These are phyloP conservation scores for Candida sanyiensis DNA, from an alignment of 805 yeast species.

Conservation along the genomic window DNA sequence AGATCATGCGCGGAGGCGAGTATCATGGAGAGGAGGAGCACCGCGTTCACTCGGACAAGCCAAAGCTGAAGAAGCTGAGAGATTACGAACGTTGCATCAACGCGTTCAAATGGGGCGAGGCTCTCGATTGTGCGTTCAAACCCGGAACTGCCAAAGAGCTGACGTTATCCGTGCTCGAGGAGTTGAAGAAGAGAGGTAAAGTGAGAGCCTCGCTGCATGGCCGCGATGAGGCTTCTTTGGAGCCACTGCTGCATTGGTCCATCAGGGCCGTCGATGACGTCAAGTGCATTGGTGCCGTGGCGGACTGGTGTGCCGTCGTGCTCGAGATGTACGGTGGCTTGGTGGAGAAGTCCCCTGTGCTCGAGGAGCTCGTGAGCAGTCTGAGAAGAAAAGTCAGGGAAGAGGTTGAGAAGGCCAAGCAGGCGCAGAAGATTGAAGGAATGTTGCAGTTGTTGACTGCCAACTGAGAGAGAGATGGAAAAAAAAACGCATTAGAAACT, in stretches of 20 bases:
- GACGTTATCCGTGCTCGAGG: constrained; percentile 78
- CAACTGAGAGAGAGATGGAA: constrained; percentile 20
- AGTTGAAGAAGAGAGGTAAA: constrained; percentile 84
- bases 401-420: constrained; percentile 76
- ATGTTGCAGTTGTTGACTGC: constrained; percentile 82
- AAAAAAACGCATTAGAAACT: no score
- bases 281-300: constrained; percentile 51
- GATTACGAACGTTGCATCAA: constrained; percentile 80
- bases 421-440: constrained; percentile 86
- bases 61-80: constrained; percentile 59
- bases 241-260: constrained; percentile 85
- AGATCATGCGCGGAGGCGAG: constrained; percentile 87
- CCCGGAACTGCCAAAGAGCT: constrained; percentile 76
- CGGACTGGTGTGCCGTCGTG: constrained; percentile 72
- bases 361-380: constrained; percentile 64
- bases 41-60: constrained; percentile 54
- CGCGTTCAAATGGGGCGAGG: constrained; percentile 89
- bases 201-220: constrained; percentile 73
- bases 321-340: constrained; percentile 69
- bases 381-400: constrained; percentile 54
- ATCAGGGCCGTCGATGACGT: constrained; percentile 71
- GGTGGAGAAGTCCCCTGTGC: constrained; percentile 67
- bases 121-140: constrained; percentile 78
- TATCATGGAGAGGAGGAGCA: constrained; percentile 88
- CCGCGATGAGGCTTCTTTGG: constrained; percentile 80